Conservation (phyloP, 306 rosid species). For the Casuarina equisetifolia region DNA sequence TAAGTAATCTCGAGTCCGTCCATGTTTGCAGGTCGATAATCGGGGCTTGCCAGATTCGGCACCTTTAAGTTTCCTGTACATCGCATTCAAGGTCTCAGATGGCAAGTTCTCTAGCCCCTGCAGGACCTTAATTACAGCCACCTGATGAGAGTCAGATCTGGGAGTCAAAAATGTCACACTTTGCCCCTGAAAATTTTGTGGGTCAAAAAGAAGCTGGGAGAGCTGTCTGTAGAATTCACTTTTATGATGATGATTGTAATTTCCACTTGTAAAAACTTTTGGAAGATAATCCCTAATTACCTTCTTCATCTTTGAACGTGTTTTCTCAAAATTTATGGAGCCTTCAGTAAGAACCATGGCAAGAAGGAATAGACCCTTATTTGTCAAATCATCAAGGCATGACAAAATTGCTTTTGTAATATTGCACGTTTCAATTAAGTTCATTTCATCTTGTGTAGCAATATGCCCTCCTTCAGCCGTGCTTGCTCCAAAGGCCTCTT, state of each 20-base stretch:
- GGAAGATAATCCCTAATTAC: conserved; percentile 49
- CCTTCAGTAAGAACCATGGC: conserved; percentile 49
- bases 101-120: conserved; percentile 45
- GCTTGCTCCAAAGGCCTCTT: conserved; percentile 50
- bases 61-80: conserved; percentile 65
- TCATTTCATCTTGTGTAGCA: conserved; percentile 38
- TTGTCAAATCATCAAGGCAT: conserved; percentile 59
- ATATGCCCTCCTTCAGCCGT: conserved; percentile 29
- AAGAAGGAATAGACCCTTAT: conserved; percentile 61
- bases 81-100: conserved; percentile 53
- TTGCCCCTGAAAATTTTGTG: conserved; percentile 43
- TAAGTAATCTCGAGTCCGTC: conserved; percentile 45
- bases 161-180: conserved; percentile 30
- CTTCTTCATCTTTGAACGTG: conserved; percentile 63
- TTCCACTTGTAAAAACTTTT: conserved; percentile 32
- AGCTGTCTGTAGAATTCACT: conserved; percentile 37
- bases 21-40: conserved; percentile 45
- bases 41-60: conserved; percentile 37
- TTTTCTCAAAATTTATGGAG: conserved; percentile 45
- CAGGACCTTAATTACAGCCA: conserved; percentile 45
- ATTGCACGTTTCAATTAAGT: conserved; percentile 17
- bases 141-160: conserved; percentile 30
- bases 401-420: conserved; percentile 40
- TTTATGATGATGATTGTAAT: conserved; percentile 17
- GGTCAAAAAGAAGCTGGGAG: conserved; percentile 52